A percentile compares a stretch with the other conserved stretches of the same genome.
Conservation (phyloP, 371 early-diverging fungal species). For the Mortierella sp. region DNA sequence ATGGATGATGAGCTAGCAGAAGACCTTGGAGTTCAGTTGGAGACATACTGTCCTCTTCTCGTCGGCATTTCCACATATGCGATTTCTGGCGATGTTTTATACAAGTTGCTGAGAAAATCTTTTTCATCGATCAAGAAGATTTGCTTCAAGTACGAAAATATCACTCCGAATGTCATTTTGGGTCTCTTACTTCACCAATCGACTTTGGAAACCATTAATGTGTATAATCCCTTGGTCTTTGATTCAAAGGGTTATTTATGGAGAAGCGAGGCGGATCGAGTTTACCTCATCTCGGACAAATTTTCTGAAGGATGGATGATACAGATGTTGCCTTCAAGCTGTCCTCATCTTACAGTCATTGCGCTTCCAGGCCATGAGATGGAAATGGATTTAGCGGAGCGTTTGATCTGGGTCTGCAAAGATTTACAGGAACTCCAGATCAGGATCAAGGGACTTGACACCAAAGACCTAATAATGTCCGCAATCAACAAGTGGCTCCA, state of each 20-base stretch:
- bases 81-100: neutral
- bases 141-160: neutral
- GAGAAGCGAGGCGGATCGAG: neutral
- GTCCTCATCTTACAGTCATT: neutral
- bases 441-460: constrained; percentile 1
- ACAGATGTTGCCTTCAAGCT: neutral
- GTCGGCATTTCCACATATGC: neutral
- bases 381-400: constrained; percentile 7
- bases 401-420: neutral
- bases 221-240: neutral
- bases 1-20: neutral
- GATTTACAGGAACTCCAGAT: neutral
- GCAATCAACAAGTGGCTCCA: neutral
- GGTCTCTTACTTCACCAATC: neutral
- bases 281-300: neutral
- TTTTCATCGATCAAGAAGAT: neutral
- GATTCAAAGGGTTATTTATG: too few species aligned
- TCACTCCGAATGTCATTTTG: neutral
- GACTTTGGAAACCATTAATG: neutral
- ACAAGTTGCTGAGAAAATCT: neutral
- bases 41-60: neutral
- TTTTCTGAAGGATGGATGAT: neutral
- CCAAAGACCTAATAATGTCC: neutral
- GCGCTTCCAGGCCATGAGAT: neutral
- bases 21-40: neutral